Conservation (phyloP, 441 rosid genomes). For the Bocquillonia castaneifolia region DNA sequence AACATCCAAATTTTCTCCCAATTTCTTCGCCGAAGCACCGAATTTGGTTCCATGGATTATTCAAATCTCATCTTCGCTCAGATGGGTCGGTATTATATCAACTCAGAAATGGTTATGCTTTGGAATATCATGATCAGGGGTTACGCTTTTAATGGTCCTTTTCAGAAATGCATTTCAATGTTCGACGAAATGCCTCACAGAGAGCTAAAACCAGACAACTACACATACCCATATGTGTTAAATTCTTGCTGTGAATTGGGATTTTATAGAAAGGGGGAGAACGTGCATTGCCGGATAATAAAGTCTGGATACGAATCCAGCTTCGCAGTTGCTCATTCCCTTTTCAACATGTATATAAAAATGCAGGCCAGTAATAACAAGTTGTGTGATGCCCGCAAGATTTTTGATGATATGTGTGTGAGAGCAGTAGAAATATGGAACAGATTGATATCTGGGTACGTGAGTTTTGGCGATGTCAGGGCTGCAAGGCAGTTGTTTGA, state of each 20-base stretch:
- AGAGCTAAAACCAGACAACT: slow-evolving; percentile 31
- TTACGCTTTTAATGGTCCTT: slow-evolving; percentile 31
- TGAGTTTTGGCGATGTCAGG: slow-evolving; percentile 44
- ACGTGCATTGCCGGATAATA: slow-evolving; percentile 26
- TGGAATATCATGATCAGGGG: slow-evolving; percentile 38
- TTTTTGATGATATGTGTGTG: slow-evolving; percentile 61
- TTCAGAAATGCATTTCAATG: slow-evolving; percentile 18
- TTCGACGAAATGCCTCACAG: slow-evolving; percentile 32
- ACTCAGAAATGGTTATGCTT: slow-evolving; percentile 13
- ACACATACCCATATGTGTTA: slow-evolving; percentile 31
- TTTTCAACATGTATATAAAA: slow-evolving; percentile 28
- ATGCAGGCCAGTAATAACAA: neutral
- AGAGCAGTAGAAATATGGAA: slow-evolving; percentile 63
- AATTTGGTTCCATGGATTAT: slow-evolving; percentile 35
- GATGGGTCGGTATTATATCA: slow-evolving; percentile 15
- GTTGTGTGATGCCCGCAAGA: slow-evolving; percentile 39
- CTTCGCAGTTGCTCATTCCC: slow-evolving; percentile 22
- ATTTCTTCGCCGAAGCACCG: slow-evolving; percentile 37
- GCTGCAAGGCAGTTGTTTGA: slow-evolving; percentile 50
- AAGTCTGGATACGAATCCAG: slow-evolving; percentile 26
- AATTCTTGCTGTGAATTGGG: slow-evolving; percentile 29
- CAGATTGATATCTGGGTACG: slow-evolving; percentile 51
- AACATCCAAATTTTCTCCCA: slow-evolving; percentile 24
- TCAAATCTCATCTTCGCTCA: slow-evolving; percentile 27
- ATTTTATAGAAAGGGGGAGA: slow-evolving; percentile 12